Evolutionary conservation across 805 yeast genomes (phyloP).

Genomic region (Yamadazyma scolyti): DNA sequence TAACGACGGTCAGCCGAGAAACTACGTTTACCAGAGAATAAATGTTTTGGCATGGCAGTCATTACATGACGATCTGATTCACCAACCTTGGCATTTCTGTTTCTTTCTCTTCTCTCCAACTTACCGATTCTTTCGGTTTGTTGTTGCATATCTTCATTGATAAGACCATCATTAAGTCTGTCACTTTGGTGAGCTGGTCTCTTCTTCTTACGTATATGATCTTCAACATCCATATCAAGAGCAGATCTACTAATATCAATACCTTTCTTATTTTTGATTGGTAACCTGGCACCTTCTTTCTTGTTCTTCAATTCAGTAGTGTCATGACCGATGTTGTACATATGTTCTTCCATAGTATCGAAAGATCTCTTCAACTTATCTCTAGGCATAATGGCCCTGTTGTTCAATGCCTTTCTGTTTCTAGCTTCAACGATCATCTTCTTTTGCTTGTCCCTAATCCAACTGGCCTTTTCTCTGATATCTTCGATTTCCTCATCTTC

Average conservation of each 20-base stretch:
- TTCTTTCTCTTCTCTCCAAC: conserved; percentile 89
- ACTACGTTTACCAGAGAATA: conserved; percentile 96
- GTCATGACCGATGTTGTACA: conserved; percentile 89
- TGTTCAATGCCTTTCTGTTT: conserved; percentile 80
- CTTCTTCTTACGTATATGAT: conserved; percentile 39
- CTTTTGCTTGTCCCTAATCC: conserved; percentile 96
- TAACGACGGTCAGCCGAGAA: conserved; percentile 26
- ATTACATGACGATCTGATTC: conserved; percentile 92
- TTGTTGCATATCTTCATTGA: conserved; percentile 73
- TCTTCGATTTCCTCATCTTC: conserved; percentile 64
- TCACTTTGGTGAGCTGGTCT: conserved; percentile 63
- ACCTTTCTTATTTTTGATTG: conserved; percentile 41
- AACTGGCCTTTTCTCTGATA: conserved; percentile 79
- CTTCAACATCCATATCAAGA: conserved; percentile 30
- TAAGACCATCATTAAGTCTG: conserved; percentile 82
- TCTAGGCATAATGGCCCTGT: conserved; percentile 85
- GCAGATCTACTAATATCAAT: conserved; percentile 60
- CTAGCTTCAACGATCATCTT: conserved; percentile 87
- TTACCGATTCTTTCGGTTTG: conserved; percentile 87
- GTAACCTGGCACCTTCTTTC: conserved; percentile 17
- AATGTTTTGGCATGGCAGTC: conserved; percentile 86
- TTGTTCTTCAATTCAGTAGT: conserved; percentile 50
- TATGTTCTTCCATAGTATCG: conserved; percentile 80
- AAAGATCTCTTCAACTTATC: conserved; percentile 77
- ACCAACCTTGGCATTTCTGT: conserved; percentile 88